phyloP scores from a whole-genome alignment of 1,139 yeast species.

The Magnusiomyces ingens region DNA sequence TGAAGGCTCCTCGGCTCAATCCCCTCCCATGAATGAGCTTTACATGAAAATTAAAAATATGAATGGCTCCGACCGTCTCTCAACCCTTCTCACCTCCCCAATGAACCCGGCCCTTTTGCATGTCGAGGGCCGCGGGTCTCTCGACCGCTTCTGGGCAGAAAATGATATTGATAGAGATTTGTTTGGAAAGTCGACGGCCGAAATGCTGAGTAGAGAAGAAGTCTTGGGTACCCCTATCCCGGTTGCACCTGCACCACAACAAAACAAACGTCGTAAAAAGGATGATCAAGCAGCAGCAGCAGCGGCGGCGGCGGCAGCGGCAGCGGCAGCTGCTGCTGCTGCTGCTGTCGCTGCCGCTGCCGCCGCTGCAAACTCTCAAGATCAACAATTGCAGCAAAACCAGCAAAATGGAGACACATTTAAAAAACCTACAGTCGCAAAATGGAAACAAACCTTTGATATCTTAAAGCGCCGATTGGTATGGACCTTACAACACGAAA shows the following conservation, averaged over 20 bases:
- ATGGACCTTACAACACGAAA: slow-evolving; percentile 47
- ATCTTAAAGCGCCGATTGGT: slow-evolving; percentile 35
- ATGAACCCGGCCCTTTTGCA: slow-evolving; percentile 4
- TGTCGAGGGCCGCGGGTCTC: slow-evolving; percentile 17
- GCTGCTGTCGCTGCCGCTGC: not conserved
- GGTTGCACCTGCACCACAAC: not conserved
- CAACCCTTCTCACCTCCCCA: slow-evolving; percentile 9
- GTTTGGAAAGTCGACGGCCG: slow-evolving; percentile 13
- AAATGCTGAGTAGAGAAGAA: slow-evolving; percentile 6
- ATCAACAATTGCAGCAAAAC: not conserved
- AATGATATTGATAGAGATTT: slow-evolving; percentile 11
- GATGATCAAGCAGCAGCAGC: slow-evolving; percentile 3
- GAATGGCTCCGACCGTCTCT: slow-evolving; percentile 21
- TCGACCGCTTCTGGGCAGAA: slow-evolving; percentile 5
- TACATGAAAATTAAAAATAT: slow-evolving; percentile 21
- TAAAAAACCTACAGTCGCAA: slow-evolving; percentile 8
- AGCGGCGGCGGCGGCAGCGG: not conserved
- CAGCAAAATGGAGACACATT: slow-evolving; percentile 1
- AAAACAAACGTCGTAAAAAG: slow-evolving; percentile 3
- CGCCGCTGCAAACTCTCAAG: not conserved
- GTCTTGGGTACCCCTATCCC: not conserved
- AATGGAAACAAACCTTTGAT: slow-evolving; percentile 24
- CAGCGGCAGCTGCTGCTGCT: not conserved
- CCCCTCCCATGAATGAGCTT: slow-evolving; percentile 12
- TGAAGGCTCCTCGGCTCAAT: slow-evolving; percentile 6